Percentiles rank a stretch among this genome's conserved stretches.
Conservation (phyloP, 2,329 filamentous ascomycete species). For the Seiridium unicorne region DNA sequence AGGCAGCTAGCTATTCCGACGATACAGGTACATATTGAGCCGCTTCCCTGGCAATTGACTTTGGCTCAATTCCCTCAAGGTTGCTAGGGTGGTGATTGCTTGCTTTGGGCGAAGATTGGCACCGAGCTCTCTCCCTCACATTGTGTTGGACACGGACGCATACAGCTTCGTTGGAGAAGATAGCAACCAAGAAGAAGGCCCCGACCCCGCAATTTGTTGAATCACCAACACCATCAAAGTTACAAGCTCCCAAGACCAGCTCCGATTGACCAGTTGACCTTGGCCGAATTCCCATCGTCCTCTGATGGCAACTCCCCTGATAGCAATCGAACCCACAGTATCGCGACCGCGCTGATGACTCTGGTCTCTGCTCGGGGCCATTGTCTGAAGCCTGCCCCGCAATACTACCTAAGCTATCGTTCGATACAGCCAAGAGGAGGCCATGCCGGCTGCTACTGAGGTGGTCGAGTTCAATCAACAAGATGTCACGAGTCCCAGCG, state of each 20-base stretch:
- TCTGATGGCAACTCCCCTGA: constrained; percentile 54
- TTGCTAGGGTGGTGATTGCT: too few relatives aligned
- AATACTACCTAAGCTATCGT: constrained; percentile 36
- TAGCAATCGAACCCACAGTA: constrained; percentile 42
- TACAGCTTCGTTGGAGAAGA: not conserved
- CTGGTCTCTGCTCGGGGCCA: constrained; percentile 48
- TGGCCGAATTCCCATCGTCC: constrained; percentile 19
- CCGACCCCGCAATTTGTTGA: not conserved
- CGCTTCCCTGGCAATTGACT: too few relatives aligned
- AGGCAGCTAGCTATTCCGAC: too few relatives aligned
- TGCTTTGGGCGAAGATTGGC: too few relatives aligned
- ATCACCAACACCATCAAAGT: not conserved
- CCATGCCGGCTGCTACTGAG: constrained; percentile 29
- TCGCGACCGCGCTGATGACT: constrained; percentile 62
- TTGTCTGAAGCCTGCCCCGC: constrained; percentile 42
- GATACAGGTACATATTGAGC: too few relatives aligned
- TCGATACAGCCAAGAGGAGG: constrained; percentile 10
- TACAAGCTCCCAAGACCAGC: not conserved
- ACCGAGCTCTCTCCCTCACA: not conserved
- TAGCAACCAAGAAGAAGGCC: not conserved
- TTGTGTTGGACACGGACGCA: not conserved
- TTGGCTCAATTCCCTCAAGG: too few relatives aligned
- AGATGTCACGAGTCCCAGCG: constrained; percentile 39
- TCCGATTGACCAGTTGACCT: too few relatives aligned
- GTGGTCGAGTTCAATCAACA: constrained; percentile 31